phyloP scores from a whole-genome alignment of 768 basidiomycete genomes.

The Phylloporus scabripes region DNA sequence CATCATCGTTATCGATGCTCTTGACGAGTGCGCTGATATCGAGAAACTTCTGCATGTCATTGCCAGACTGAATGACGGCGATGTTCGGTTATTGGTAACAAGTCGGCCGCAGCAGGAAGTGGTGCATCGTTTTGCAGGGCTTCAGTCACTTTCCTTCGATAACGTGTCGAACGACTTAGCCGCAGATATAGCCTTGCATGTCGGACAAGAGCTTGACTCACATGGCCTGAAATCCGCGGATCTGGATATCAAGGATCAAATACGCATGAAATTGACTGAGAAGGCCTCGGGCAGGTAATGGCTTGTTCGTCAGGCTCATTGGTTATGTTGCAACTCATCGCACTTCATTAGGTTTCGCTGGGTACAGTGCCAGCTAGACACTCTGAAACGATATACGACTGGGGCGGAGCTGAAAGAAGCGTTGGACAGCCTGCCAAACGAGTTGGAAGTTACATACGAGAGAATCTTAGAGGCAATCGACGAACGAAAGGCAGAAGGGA shows the following conservation, averaged over 20 bases:
- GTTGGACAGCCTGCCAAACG: neutral
- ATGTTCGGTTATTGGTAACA: neutral
- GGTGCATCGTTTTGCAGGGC: neutral
- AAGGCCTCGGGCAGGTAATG: constrained; percentile 1
- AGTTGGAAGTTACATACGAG: constrained; percentile 3
- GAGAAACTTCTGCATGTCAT: neutral
- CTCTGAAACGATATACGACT: neutral
- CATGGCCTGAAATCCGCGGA: neutral
- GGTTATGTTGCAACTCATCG: neutral
- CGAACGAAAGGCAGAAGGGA: neutral
- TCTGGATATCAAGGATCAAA: neutral
- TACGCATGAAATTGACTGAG: neutral
- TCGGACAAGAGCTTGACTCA: neutral
- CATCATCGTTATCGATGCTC: constrained; percentile 9
- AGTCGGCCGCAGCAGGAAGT: neutral
- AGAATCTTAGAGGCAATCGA: constrained; percentile 1
- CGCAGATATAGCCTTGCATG: neutral
- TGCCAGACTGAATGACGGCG: neutral
- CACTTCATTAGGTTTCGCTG: constrained; percentile 1
- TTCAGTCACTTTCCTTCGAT: neutral
- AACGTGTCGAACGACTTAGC: neutral
- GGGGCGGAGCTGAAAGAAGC: neutral
- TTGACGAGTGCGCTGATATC: constrained; percentile 7
- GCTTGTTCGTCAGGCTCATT: neutral
- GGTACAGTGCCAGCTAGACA: constrained; percentile 5